Evolutionary conservation across 1,139 yeast species (phyloP), one percentile per base, ranked within the genome.

Genomic region (Lodderomyces theae): DNA sequence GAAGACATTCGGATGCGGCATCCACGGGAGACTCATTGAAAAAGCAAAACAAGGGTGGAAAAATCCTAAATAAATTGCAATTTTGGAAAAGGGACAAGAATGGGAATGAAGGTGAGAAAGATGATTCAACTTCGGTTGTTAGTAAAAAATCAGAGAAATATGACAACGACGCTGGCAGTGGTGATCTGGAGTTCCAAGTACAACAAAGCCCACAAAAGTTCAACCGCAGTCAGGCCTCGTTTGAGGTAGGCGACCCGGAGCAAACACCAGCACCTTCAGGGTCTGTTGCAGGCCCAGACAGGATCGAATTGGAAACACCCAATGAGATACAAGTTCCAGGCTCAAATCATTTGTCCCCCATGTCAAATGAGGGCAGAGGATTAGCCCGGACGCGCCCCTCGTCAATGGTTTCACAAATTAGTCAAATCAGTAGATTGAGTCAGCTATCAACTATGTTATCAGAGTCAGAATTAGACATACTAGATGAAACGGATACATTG

Each of bases 351-450:
- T 21, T 39, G n/a, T 46, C 53, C 1, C 49, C 52, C 1, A 45
- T 49, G 4, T 38, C 48, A 5, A 36, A 30, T 11, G 50, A 44
- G 8, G 36, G 34, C 11, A 39, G 43, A 38, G 33, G 32, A 11
- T 34, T 38, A 15, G 22, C 45, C 4, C 60, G 72, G 40, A 64
- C 72, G 4, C 63, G 92, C 40, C 89, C 90, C 2, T 69, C 79
- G 4, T 82, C 90, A 0, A 76, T 82, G 62, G 63, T 82, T 2
- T 82, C 90, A 0, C 86, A 80, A 51, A 66, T 75, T 26, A 79
- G 85, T 42, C 77, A 77, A 49, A 51, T 72, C 18, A 75, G 81
- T 44, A 77, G 73, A 39, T 53, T 74, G 31, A 79, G 86, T 39
- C 85, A 80, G 50, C 67, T 76, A 48, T 76, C 81, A 2, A 74